phyloP scores from a whole-genome alignment of 2,329 filamentous ascomycete genomes.

The Penicillium italicum region DNA sequence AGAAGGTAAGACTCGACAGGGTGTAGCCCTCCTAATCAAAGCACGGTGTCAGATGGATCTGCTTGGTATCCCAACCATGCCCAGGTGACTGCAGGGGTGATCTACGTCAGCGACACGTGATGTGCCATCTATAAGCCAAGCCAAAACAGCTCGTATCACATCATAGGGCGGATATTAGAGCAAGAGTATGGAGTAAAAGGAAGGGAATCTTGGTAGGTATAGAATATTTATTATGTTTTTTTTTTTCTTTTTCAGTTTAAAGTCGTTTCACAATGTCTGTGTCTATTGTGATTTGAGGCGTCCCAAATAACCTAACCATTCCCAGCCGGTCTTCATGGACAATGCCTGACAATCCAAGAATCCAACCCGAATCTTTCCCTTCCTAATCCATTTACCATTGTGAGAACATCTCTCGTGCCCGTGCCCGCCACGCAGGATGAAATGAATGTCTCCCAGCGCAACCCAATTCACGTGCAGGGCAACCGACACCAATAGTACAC shows the following conservation, averaged over 20 bases:
- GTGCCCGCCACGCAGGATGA: slow-evolving; percentile 21
- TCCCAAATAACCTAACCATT: slow-evolving; percentile 4
- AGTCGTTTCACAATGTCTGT: slow-evolving; percentile 6
- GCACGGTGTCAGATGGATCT: background rate
- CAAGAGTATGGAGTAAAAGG: no score
- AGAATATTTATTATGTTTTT: background rate
- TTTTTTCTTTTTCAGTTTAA: slow-evolving; percentile 4
- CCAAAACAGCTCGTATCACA: background rate
- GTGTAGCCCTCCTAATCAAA: background rate
- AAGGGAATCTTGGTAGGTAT: background rate
- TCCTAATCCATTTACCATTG: background rate
- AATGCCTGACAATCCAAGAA: slow-evolving; percentile 20
- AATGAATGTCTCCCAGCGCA: slow-evolving; percentile 6
- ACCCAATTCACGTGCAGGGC: slow-evolving; percentile 5
- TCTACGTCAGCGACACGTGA: slow-evolving; percentile 10
- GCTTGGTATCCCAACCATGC: background rate
- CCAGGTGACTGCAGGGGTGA: background rate
- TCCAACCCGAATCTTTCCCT: slow-evolving; percentile 6
- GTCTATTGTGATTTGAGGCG: slow-evolving; percentile 3
- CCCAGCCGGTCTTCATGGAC: slow-evolving; percentile 14
- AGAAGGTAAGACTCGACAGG: background rate
- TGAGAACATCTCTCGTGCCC: slow-evolving; percentile 10
- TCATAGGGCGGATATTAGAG: background rate
- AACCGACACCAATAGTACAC: slow-evolving; percentile 17
- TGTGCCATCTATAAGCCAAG: background rate